Percentiles rank a stretch among this genome's conserved stretches.
Evolutionary conservation across 1,284 basidiomycete genomes (phyloP).

Genomic region (Melampsora larici-populina): DNA sequence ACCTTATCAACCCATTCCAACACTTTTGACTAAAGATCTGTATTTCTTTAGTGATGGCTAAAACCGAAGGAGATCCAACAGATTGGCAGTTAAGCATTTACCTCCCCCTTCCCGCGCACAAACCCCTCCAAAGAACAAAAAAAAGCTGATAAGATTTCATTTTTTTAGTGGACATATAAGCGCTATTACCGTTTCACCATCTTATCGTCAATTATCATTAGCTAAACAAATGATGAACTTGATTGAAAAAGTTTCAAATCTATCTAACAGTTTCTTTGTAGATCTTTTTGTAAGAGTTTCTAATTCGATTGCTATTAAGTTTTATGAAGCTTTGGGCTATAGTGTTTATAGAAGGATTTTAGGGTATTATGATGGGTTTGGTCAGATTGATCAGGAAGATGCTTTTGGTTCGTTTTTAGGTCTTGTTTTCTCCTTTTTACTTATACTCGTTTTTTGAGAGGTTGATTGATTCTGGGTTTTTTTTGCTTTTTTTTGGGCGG

Average conservation of each 20-base stretch:
- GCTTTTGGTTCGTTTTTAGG: conserved; percentile 39
- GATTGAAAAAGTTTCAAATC: conserved; percentile 36
- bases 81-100: conserved; percentile 65
- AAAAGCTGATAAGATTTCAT: neutral
- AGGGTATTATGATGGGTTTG: conserved; percentile 34
- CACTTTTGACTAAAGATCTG: no score
- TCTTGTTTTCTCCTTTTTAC: neutral
- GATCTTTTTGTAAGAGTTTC: conserved; percentile 39
- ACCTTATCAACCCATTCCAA: neutral
- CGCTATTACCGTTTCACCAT: conserved; percentile 35
- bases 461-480: neutral
- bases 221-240: conserved; percentile 34
- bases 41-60: conserved; percentile 67
- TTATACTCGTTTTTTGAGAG: neutral
- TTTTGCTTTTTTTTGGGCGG: neutral
- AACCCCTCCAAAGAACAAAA: conserved; percentile 8
- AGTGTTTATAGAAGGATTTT: conserved; percentile 36
- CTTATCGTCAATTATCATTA: conserved; percentile 27
- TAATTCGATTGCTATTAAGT: conserved; percentile 26
- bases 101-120: neutral
- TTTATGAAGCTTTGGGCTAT: conserved; percentile 42
- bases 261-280: conserved; percentile 28
- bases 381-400: conserved; percentile 24
- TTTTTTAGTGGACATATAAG: conserved; percentile 31
- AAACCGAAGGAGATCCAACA: conserved; percentile 68